Evolutionary conservation across 495 filamentous ascomycete species (phyloP), one percentile per base, ranked within the genome.

Genomic region (Daldinia concentrica): DNA sequence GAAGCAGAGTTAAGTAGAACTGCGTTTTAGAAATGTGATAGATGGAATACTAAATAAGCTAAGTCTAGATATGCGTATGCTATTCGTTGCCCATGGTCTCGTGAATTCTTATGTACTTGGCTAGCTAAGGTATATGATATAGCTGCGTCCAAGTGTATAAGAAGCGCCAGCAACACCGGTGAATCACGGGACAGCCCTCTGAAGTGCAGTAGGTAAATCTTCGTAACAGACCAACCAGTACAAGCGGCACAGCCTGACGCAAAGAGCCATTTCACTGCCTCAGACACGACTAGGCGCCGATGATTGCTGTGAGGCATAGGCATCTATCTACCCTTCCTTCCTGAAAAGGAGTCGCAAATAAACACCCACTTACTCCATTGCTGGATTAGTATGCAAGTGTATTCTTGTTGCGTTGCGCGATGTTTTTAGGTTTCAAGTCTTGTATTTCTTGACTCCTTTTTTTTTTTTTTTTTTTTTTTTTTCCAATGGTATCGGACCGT

Each of bases 61-160:
- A 30, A 15, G n/a, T 24, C 15, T 34, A 55, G 12, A 59, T 55
- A 7, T 26, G 19, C 37, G 14, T 59, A 60, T 43, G 36, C 45
- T 15, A 30, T 30, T 60, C 27, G 14, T 64, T 64, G 5, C 19
- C 65, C 56, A 29, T 70, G 12, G 41, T 6, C 27, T 70, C 56
- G 27, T 70, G 19, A 60, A n/a, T 4, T 60, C 9, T 4, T 55
- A 36, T 11, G n/a, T 30, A n/a, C 24, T 0, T 30, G 12, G 32
- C 0, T 34, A 34, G 0, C 8, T 34, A 11, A n/a, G 3, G 12
- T 6, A 17, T 52, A 52, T 27, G 12, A 52, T n/a, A 24, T 22
- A 52, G 22, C 8, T 26, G 26, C 39, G n/a, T 17, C 39, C n/a
- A 43, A 43, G 3, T 17, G 39, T n/a, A 6, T 8, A 12, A 37